Evolutionary conservation across 306 rosid genomes (phyloP).

Genomic region (Senna siamea): DNA sequence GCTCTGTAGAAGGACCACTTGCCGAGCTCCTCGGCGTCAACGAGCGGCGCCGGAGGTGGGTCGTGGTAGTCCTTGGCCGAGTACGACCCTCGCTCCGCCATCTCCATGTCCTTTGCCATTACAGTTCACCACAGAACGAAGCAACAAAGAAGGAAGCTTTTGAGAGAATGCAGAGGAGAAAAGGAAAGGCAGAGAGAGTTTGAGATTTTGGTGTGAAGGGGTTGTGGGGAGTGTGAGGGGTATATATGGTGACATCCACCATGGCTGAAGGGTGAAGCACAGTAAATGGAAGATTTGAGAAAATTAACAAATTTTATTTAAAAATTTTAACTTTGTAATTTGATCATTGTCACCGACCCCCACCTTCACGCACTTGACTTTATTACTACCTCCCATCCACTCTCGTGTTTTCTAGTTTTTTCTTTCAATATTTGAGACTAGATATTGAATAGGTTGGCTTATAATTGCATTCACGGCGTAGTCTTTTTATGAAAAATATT

Average conservation of each 20-base stretch:
- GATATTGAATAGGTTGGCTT: conserved; percentile 25
- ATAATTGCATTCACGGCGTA: too few species aligned
- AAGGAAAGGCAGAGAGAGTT: not conserved
- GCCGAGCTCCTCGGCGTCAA: conserved; percentile 62
- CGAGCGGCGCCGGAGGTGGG: conserved; percentile 85
- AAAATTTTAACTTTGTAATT: too few species aligned
- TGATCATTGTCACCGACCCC: conserved; percentile 63
- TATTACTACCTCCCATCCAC: conserved; percentile 44
- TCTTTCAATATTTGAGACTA: conserved; percentile 28
- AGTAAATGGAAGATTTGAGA: too few species aligned
- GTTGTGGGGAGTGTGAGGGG: not conserved
- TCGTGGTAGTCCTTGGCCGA: conserved; percentile 85
- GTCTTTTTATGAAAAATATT: too few species aligned
- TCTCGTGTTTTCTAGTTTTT: conserved; percentile 31
- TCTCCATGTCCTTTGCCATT: conserved; percentile 71
- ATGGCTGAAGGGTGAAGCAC: too few species aligned
- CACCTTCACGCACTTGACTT: conserved; percentile 32
- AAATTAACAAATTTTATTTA: too few species aligned
- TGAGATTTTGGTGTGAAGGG: not conserved
- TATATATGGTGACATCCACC: not conserved
- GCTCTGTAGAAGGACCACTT: conserved; percentile 98
- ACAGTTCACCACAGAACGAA: not conserved
- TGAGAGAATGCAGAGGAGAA: conserved; percentile 13
- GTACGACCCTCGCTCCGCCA: conserved; percentile 69
- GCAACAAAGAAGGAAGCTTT: not conserved